Base-by-base conservation (phyloP, 352 stramenopile species). In the Phytopythium kandeliae region DNA sequence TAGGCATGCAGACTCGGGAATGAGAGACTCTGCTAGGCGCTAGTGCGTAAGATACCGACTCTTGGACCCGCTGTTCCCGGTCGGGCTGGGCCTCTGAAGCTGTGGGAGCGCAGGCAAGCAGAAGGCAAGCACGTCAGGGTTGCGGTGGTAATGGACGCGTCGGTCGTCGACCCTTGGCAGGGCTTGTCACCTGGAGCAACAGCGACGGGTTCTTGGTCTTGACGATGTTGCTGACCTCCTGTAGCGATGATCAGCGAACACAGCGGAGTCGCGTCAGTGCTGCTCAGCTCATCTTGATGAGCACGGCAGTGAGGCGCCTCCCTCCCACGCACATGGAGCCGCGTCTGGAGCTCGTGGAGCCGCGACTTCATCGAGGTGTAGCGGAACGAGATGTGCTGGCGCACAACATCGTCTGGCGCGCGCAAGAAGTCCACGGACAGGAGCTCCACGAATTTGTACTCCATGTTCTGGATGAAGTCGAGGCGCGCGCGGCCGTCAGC, bases 391-490 rank as follows among this genome's bases (percentile, higher is more conserved):
- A 98, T 97, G 53, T 97, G 88, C 57, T 97, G 80, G 42, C 92
- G 90, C 30, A 96, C 92, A 15, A 85, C 75, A 37, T 96, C 90
- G 13, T 98, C 92, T 6, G 71, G 65, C 22, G 86, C 85, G n/a
- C 91, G 80, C 57, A 86, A 72, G 51, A 97, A 98, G 43, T 96
- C 79, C 17, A 96, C 81, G 0, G 83, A 96, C 15, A 98, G 77
- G 11, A 98, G 65, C 70, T 98, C 92, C 30, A 98, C 87, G 62
- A 98, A 98, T 53, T 97, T 98, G 82, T 97, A 98, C 71, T 97
- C 88, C 92, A 98, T 97, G 59, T 98, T 98, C 68, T 96, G 87
- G 55, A 98, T 98, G 55, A 98, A 96, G 52, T 98, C 92, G 11
- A 98, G 70, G 2, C 91, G 78, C 17, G 87, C 87, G 44, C 86